Conservation (phyloP, 441 rosid genomes). For the Gossypium davidsonii region DNA sequence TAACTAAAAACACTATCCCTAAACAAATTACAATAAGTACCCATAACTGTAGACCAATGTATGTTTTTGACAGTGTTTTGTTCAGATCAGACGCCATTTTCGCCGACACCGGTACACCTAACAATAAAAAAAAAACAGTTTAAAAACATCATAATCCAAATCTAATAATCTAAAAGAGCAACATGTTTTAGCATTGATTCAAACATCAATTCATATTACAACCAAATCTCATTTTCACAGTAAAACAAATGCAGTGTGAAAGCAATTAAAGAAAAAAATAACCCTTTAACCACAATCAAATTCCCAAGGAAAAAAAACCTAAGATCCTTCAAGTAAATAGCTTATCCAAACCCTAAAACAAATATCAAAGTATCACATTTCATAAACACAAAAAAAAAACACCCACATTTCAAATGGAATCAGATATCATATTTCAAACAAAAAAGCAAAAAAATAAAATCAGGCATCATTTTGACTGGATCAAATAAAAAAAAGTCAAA, state of each 20-base stretch:
- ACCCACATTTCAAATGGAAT: background rate
- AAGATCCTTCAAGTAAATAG: slow-evolving; percentile 13
- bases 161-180: background rate
- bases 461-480: slow-evolving; percentile 6
- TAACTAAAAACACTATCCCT: slow-evolving; percentile 45
- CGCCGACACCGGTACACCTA: slow-evolving; percentile 29
- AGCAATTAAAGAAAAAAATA: background rate
- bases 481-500: slow-evolving; percentile 17
- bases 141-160: background rate
- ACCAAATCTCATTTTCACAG: background rate
- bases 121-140: slow-evolving; percentile 6
- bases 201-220: background rate
- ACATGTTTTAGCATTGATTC: background rate
- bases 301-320: slow-evolving; percentile 7
- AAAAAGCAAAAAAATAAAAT: background rate
- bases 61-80: slow-evolving; percentile 44
- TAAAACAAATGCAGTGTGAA: background rate
- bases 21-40: slow-evolving; percentile 57
- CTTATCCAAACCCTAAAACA: slow-evolving; percentile 7
- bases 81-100: slow-evolving; percentile 67
- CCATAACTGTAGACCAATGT: slow-evolving; percentile 64
- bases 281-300: slow-evolving; percentile 14
- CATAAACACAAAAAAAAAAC: background rate
- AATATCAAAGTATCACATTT: slow-evolving; percentile 6
- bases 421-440: slow-evolving; percentile 6